Percentiles rank a stretch among this genome's conserved stretches.
These are phyloP conservation scores for Pythium grandisporangium DNA, from an alignment of 352 stramenopile genomes.

Conservation along the genomic window DNA sequence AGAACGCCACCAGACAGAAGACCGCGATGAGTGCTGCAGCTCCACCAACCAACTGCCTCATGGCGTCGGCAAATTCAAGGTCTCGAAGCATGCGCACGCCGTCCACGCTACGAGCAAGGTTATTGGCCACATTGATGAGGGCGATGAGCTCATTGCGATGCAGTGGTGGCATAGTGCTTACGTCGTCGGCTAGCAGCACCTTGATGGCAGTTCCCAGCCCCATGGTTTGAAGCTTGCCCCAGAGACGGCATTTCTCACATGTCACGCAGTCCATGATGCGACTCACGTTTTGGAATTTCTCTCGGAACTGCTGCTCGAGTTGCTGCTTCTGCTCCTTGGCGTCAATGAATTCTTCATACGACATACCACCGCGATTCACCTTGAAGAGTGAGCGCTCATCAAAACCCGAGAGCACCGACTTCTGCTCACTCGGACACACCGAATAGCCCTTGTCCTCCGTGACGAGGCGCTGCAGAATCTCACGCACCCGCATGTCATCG, in stretches of 20 bases:
- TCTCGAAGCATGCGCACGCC: constrained; percentile 72
- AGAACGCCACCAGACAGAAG: constrained; percentile 33
- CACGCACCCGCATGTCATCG: constrained; percentile 63
- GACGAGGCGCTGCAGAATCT: constrained; percentile 67
- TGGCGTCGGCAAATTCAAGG: constrained; percentile 54
- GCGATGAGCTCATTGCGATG: constrained; percentile 96
- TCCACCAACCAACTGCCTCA: constrained; percentile 52
- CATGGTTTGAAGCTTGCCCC: constrained; percentile 97
- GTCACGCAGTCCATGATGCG: constrained; percentile 98
- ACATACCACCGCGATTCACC: constrained; percentile 39
- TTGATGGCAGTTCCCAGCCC: constrained; percentile 96
- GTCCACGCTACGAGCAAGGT: constrained; percentile 69
- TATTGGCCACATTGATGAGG: constrained; percentile 94
- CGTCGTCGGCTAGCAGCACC: constrained; percentile 91
- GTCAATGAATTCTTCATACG: constrained; percentile 46
- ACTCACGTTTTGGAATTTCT: constrained; percentile 97
- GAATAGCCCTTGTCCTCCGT: constrained; percentile 40
- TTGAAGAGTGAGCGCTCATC: constrained; percentile 85
- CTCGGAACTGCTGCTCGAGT: constrained; percentile 63
- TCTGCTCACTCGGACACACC: constrained; percentile 40
- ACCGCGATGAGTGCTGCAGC: constrained; percentile 25
- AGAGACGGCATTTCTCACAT: constrained; percentile 98
- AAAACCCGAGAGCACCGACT: constrained; percentile 76
- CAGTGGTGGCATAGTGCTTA: constrained; percentile 62
- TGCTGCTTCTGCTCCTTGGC: constrained; percentile 50